phyloP scores from a whole-genome alignment of 2,329 filamentous ascomycete genomes.

The Xylariaceae sp. region DNA sequence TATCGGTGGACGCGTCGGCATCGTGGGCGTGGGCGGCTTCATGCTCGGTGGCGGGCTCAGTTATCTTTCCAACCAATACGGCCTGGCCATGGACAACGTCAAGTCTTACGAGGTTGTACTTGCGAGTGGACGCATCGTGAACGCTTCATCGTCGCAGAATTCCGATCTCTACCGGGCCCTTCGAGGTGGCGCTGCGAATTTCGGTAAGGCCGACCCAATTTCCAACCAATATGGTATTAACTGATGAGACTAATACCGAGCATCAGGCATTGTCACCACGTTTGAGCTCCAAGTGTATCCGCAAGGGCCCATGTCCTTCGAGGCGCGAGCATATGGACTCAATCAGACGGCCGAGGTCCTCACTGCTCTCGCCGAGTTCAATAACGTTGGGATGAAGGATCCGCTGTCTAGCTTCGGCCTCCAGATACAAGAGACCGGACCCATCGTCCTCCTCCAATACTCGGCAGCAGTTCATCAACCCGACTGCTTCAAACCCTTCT shows the following conservation, averaged over 20 bases:
- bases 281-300: not conserved
- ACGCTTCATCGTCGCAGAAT: no score
- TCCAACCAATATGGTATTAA: not conserved
- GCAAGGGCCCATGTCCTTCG: not conserved
- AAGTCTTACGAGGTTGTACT: no score
- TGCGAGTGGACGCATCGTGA: no score
- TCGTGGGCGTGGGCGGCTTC: not conserved
- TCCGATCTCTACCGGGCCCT: no score
- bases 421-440: not conserved
- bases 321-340: not conserved
- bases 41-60: constrained; percentile 4
- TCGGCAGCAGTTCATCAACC: not conserved
- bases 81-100: no score
- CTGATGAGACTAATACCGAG: not conserved
- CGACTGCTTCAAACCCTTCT: not conserved
- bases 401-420: not conserved
- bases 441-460: not conserved
- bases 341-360: not conserved
- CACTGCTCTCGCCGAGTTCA: not conserved
- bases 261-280: not conserved
- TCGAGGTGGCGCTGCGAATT: not conserved
- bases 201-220: not conserved
- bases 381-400: not conserved
- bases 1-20: not conserved
- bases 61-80: not conserved